Evolutionary conservation across 31 red algal genomes (phyloP).

Genomic region (Endocladia muricata): DNA sequence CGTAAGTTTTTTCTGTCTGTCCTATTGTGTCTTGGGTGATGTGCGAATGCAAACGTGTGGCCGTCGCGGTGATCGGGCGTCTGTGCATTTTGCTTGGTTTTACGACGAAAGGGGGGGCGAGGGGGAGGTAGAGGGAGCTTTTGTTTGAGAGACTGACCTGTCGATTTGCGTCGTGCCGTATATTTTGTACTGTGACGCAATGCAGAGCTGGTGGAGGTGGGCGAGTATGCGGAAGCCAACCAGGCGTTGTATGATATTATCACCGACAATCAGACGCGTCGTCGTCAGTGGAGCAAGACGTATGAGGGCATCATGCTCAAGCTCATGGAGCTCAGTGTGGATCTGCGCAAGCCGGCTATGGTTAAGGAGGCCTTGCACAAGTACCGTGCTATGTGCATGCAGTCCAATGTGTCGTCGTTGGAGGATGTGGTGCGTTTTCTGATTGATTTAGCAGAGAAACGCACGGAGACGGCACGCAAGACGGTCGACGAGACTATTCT

Average conservation of each 20-base stretch:
- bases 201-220: slow-evolving; percentile 95
- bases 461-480: slow-evolving; percentile 67
- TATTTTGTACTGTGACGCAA: neutral
- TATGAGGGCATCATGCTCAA: slow-evolving; percentile 98
- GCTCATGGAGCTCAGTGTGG: slow-evolving; percentile 92
- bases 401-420: slow-evolving; percentile 75
- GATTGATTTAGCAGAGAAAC: slow-evolving; percentile 51
- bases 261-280: slow-evolving; percentile 87
- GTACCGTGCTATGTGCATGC: slow-evolving; percentile 91
- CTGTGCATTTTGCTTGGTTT: no score
- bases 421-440: slow-evolving; percentile 88
- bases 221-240: slow-evolving; percentile 77
- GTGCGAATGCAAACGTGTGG: no score
- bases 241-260: slow-evolving; percentile 92
- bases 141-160: no score
- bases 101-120: no score
- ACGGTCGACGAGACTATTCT: slow-evolving; percentile 54
- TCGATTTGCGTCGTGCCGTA: slow-evolving; percentile 2
- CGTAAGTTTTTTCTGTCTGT: slow-evolving; percentile 60
- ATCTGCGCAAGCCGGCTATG: slow-evolving; percentile 72
- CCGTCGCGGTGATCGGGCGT: no score
- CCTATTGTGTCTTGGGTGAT: neutral
- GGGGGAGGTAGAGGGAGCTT: no score
- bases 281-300: slow-evolving; percentile 94
- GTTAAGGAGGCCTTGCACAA: slow-evolving; percentile 97